phyloP scores from a whole-genome alignment of 306 rosid genomes.

The Inga laurina region DNA sequence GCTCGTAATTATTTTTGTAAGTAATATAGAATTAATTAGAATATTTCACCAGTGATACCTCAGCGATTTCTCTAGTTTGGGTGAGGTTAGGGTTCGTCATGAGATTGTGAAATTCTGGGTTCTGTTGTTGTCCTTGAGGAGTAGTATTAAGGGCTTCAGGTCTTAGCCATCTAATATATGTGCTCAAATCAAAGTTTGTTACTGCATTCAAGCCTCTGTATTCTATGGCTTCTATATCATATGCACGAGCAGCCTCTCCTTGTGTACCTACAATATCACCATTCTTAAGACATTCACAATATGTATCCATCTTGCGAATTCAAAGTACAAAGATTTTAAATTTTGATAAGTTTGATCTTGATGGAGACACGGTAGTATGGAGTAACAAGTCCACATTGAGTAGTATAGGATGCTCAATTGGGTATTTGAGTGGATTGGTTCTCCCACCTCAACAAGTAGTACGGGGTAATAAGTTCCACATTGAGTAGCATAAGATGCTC shows the following conservation, averaged over 20 bases:
- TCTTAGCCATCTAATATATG: slow-evolving; percentile 77
- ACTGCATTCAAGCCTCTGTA: slow-evolving; percentile 87
- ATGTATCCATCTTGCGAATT: not conserved
- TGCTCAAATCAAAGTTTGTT: slow-evolving; percentile 85
- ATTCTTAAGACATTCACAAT: not conserved
- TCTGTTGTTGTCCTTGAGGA: slow-evolving; percentile 44
- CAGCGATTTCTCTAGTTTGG: slow-evolving; percentile 32
- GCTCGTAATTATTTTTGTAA: not conserved
- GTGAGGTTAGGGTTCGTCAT: slow-evolving; percentile 31
- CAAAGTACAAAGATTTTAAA: not conserved
- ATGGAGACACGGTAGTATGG: no score
- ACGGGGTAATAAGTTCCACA: no score
- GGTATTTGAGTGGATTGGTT: no score
- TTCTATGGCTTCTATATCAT: slow-evolving; percentile 91
- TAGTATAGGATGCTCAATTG: no score
- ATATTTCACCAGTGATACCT: slow-evolving; percentile 4
- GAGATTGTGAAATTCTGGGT: slow-evolving; percentile 23
- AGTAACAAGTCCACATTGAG: no score
- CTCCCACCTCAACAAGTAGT: no score
- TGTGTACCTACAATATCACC: slow-evolving; percentile 66
- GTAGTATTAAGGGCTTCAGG: slow-evolving; percentile 48
- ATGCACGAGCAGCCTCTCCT: slow-evolving; percentile 94
- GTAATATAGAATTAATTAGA: not conserved
- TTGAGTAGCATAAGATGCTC: no score
- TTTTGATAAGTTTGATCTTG: not conserved